These are phyloP conservation scores for Neonectria sp. DNA, from an alignment of 2,329 filamentous ascomycete species.

Conservation along the genomic window DNA sequence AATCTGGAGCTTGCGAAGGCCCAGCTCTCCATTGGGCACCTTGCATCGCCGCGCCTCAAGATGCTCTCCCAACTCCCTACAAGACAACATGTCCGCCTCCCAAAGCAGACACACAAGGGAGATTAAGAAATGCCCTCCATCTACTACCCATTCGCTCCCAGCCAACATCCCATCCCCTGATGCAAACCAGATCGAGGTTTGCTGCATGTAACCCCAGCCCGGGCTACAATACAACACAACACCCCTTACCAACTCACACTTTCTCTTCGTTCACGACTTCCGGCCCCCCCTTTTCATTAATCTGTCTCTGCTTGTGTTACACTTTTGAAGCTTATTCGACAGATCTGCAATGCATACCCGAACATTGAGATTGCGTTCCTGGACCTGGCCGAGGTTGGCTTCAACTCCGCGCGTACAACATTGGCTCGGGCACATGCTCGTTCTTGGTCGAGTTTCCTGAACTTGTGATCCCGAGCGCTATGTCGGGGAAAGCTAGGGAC, in stretches of 20 bases:
- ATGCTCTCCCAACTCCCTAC: background rate
- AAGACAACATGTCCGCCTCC: background rate
- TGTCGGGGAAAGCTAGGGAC: background rate
- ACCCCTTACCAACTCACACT: background rate
- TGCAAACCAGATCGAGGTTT: conserved; percentile 4
- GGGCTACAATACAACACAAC: background rate
- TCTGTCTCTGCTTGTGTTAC: background rate
- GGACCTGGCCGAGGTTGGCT: conserved; percentile 24
- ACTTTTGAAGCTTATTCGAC: background rate
- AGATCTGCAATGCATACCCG: background rate
- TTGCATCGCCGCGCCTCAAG: background rate
- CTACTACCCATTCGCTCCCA: conserved; percentile 1
- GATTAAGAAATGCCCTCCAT: conserved; percentile 12
- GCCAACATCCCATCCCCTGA: conserved; percentile 6
- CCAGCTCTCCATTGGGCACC: background rate
- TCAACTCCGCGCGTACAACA: no score
- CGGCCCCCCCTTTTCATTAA: background rate
- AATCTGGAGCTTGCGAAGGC: no score
- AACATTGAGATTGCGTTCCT: conserved; percentile 27
- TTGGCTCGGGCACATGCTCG: background rate
- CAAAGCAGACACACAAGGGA: conserved; percentile 13
- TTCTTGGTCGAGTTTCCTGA: background rate
- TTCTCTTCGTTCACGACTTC: no score
- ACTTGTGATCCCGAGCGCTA: background rate
- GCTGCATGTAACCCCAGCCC: conserved; percentile 20